phyloP scores from a whole-genome alignment of 306 rosid genomes.

The Vigna angularis region DNA sequence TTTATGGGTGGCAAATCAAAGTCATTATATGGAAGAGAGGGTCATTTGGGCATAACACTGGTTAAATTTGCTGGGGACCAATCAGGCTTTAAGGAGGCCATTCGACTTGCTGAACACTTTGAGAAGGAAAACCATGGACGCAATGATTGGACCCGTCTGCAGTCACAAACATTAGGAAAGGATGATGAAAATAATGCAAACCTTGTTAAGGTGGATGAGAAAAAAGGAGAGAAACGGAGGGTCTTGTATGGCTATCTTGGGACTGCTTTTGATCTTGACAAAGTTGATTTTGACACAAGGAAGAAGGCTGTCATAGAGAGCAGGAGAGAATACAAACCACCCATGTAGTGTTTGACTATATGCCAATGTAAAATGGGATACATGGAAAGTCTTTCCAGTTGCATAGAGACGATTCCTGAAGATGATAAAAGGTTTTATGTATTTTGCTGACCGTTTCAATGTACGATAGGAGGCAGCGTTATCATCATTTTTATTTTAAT shows the following conservation, averaged over 20 bases:
- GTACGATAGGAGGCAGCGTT: constrained; percentile 40
- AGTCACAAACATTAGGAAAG: constrained; percentile 64
- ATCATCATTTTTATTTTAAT: constrained; percentile 17
- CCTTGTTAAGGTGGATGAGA: constrained; percentile 78
- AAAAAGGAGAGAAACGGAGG: constrained; percentile 74
- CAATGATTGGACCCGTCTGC: constrained; percentile 72
- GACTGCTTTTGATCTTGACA: constrained; percentile 87
- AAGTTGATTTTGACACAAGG: constrained; percentile 87
- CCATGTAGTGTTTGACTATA: constrained; percentile 53
- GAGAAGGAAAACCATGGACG: constrained; percentile 87
- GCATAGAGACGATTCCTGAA: constrained; percentile 35
- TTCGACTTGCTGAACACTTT: constrained; percentile 75
- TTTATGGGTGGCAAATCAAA: constrained; percentile 89
- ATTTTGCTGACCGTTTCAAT: constrained; percentile 40
- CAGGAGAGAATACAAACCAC: constrained; percentile 66
- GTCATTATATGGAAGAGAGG: constrained; percentile 94
- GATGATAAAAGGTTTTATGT: constrained; percentile 45
- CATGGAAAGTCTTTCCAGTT: constrained; percentile 34
- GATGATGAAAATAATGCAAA: constrained; percentile 87
- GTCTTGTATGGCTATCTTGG: constrained; percentile 91
- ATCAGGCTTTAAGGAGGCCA: constrained; percentile 87
- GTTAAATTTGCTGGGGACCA: constrained; percentile 81
- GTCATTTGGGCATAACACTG: constrained; percentile 89
- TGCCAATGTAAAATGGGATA: constrained; percentile 30
- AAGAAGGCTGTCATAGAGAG: constrained; percentile 82